Evolutionary conservation across 495 filamentous ascomycete species (phyloP).

Genomic region (Xylaria flabelliformis): DNA sequence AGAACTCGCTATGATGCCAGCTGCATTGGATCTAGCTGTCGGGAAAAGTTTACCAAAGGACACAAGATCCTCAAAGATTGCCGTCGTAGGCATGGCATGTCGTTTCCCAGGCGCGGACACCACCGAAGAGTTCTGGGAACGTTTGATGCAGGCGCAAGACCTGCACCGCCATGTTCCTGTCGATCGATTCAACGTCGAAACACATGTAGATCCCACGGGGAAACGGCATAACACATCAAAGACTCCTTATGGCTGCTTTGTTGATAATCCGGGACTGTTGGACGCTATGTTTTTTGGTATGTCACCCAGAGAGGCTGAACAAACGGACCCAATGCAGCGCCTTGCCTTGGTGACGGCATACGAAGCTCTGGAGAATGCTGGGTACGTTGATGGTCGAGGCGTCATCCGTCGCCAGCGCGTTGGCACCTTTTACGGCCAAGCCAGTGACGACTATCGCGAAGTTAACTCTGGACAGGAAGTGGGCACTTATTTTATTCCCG

Average conservation of each 20-base stretch:
- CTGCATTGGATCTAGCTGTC: background rate
- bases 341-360: slow-evolving; percentile 76
- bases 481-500: slow-evolving; percentile 82
- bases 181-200: background rate
- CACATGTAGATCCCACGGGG: background rate
- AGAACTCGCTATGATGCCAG: background rate
- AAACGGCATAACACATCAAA: background rate
- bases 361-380: slow-evolving; percentile 62
- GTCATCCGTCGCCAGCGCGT: slow-evolving; percentile 44
- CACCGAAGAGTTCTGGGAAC: background rate
- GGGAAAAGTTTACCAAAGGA: background rate
- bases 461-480: slow-evolving; percentile 77
- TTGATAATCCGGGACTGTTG: background rate
- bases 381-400: slow-evolving; percentile 67
- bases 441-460: slow-evolving; percentile 80
- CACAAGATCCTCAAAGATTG: background rate
- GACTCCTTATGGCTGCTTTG: background rate
- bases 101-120: background rate
- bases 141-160: background rate
- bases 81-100: background rate
- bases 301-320: slow-evolving; percentile 66
- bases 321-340: slow-evolving; percentile 80
- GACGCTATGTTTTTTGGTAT: slow-evolving; percentile 1
- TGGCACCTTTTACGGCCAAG: slow-evolving; percentile 81
- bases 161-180: background rate